phyloP scores from a whole-genome alignment of 2,329 filamentous ascomycete species.

The Trichoderma asperellum region DNA sequence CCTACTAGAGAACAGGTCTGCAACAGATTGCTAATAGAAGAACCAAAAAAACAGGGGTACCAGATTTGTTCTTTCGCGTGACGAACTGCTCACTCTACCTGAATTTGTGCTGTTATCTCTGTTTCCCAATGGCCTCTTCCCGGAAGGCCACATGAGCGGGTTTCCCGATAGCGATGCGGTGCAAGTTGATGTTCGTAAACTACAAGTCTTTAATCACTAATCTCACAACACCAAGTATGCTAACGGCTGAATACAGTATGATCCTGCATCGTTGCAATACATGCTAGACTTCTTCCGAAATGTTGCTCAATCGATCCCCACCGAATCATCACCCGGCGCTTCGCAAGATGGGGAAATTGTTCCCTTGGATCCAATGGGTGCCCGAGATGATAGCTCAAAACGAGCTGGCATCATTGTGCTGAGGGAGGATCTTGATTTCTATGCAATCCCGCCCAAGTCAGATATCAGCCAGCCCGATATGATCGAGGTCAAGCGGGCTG shows the following conservation, averaged over 20 bases:
- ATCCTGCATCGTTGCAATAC: slow-evolving; percentile 93
- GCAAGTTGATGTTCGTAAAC: slow-evolving; percentile 87
- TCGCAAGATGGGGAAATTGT: slow-evolving; percentile 65
- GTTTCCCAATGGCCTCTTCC: slow-evolving; percentile 97
- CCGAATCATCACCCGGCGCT: slow-evolving; percentile 68
- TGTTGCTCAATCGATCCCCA: slow-evolving; percentile 93
- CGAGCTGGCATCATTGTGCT: slow-evolving; percentile 97
- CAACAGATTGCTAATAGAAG: slow-evolving; percentile 35
- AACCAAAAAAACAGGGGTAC: slow-evolving; percentile 68
- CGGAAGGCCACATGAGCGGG: slow-evolving; percentile 92
- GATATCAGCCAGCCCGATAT: slow-evolving; percentile 88
- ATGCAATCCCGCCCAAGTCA: slow-evolving; percentile 83
- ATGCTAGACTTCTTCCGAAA: slow-evolving; percentile 99
- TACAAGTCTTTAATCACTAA: background rate
- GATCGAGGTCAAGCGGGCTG: slow-evolving; percentile 94
- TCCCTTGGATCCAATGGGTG: slow-evolving; percentile 72
- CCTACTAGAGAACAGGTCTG: background rate
- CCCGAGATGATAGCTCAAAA: slow-evolving; percentile 76
- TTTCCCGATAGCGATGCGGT: slow-evolving; percentile 93
- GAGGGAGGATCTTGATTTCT: slow-evolving; percentile 95
- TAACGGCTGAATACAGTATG: slow-evolving; percentile 68
- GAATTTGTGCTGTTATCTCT: slow-evolving; percentile 98
- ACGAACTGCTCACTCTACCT: slow-evolving; percentile 91
- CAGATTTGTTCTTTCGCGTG: slow-evolving; percentile 89
- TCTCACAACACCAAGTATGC: background rate